Conservation (phyloP, 805 yeast genomes). For the Sugiyamaella chiloensis region DNA sequence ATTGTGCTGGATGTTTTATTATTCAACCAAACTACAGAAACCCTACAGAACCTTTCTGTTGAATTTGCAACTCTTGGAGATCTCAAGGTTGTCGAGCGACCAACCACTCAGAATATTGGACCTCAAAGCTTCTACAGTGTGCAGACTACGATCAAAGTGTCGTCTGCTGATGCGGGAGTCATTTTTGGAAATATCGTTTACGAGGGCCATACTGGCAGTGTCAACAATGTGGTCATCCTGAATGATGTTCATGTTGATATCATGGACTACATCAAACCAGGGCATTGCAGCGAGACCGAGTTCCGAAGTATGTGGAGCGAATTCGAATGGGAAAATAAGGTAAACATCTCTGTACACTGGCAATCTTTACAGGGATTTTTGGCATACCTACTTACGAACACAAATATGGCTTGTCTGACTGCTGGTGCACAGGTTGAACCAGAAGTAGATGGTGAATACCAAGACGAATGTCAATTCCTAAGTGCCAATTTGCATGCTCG, state of each 20-base stretch:
- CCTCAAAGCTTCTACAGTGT: slow-evolving; percentile 96
- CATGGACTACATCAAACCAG: slow-evolving; percentile 96
- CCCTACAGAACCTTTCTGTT: slow-evolving; percentile 85
- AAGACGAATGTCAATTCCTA: slow-evolving; percentile 71
- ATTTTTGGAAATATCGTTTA: slow-evolving; percentile 95
- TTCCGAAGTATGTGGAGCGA: slow-evolving; percentile 99
- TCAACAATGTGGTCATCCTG: slow-evolving; percentile 82
- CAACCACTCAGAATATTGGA: slow-evolving; percentile 84
- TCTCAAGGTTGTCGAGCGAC: slow-evolving; percentile 88
- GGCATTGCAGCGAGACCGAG: slow-evolving; percentile 79
- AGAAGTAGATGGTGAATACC: slow-evolving; percentile 24
- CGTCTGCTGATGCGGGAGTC: slow-evolving; percentile 97
- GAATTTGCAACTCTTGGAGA: slow-evolving; percentile 97
- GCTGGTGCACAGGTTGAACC: slow-evolving; percentile 65
- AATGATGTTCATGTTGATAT: slow-evolving; percentile 95
- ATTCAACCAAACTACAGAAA: slow-evolving; percentile 85
- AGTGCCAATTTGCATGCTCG: slow-evolving; percentile 92
- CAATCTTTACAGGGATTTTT: slow-evolving; percentile 78
- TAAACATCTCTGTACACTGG: slow-evolving; percentile 52
- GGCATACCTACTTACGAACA: slow-evolving; percentile 69
- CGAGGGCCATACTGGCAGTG: slow-evolving; percentile 92
- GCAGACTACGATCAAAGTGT: slow-evolving; percentile 86
- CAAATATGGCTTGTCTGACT: slow-evolving; percentile 92
- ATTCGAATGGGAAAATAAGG: slow-evolving; percentile 99
- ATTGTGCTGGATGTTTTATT: slow-evolving; percentile 89